Conservation (phyloP, 306 rosid species). For the Casuarina cunninghamiana region DNA sequence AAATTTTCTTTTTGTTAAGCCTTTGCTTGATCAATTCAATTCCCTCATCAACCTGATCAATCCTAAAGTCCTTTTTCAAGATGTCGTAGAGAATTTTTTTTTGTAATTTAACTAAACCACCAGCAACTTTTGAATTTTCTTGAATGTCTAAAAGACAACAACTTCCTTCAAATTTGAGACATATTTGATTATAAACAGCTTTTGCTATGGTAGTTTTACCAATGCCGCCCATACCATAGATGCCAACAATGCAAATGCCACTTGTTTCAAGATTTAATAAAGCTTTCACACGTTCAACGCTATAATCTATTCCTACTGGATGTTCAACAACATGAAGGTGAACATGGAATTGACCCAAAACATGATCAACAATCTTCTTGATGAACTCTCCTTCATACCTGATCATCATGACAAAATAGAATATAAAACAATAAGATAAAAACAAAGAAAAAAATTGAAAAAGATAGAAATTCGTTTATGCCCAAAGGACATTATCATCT, state of each 20-base stretch:
- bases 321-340: conserved; percentile 1
- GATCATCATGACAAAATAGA: no score
- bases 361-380: conserved; percentile 5
- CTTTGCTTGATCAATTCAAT: neutral
- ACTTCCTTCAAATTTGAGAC: no score
- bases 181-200: no score
- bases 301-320: neutral
- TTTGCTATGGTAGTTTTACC: neutral
- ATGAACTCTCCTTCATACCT: conserved; percentile 17
- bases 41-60: neutral
- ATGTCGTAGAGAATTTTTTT: conserved; percentile 25
- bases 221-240: conserved; percentile 31
- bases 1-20: neutral
- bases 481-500: no score
- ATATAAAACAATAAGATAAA: no score
- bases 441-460: neutral
- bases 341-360: neutral
- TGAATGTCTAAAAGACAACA: conserved; percentile 8
- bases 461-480: no score
- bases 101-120: conserved; percentile 11
- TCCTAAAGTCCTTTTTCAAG: neutral
- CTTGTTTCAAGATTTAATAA: neutral
- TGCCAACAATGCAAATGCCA: neutral
- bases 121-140: neutral
- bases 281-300: neutral